A percentile compares a stretch with the other conserved stretches of the same genome.
Evolutionary conservation across 169 alveolate species (phyloP).

Genomic region (Babesia sp.): DNA sequence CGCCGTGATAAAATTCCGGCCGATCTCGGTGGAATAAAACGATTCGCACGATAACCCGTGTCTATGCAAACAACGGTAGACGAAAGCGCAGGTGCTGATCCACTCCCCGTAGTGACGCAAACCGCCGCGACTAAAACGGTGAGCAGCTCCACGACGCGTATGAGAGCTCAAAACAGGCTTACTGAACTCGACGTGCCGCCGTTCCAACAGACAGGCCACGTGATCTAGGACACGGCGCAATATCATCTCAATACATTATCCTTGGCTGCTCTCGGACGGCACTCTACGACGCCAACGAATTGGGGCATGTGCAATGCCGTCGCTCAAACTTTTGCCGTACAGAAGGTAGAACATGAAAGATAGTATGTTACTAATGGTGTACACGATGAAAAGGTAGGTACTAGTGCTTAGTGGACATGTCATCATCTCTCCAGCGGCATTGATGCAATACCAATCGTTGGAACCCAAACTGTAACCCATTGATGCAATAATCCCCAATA

Average conservation of each 20-base stretch:
- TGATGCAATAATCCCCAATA: constrained; percentile 18
- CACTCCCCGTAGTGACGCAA: constrained; percentile 63
- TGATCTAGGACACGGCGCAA: constrained; percentile 14
- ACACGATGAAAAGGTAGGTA: constrained; percentile 1
- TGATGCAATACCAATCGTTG: constrained; percentile 31
- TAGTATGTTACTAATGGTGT: constrained; percentile 1
- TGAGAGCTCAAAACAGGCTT: constrained; percentile 17
- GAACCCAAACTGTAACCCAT: constrained; percentile 1
- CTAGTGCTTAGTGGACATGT: constrained; percentile 3
- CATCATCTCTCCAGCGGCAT: constrained; percentile 21
- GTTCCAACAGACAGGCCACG: constrained; percentile 16
- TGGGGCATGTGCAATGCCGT: not conserved
- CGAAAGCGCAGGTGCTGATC: constrained; percentile 30
- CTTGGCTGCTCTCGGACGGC: not conserved
- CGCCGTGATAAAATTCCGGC: constrained; percentile 30
- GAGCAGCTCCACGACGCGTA: not conserved
- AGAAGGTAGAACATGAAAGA: constrained; percentile 14
- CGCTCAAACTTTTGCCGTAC: constrained; percentile 5
- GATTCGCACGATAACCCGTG: constrained; percentile 6
- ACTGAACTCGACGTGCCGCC: constrained; percentile 44
- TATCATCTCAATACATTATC: not conserved
- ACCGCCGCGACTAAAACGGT: constrained; percentile 43
- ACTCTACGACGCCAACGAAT: not conserved
- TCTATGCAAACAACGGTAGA: constrained; percentile 1
- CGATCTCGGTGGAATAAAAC: constrained; percentile 26